A percentile compares a stretch with the other conserved stretches of the same genome.
Evolutionary conservation across 2,329 filamentous ascomycete species (phyloP).

Genomic region (Curvularia eragrostidis): DNA sequence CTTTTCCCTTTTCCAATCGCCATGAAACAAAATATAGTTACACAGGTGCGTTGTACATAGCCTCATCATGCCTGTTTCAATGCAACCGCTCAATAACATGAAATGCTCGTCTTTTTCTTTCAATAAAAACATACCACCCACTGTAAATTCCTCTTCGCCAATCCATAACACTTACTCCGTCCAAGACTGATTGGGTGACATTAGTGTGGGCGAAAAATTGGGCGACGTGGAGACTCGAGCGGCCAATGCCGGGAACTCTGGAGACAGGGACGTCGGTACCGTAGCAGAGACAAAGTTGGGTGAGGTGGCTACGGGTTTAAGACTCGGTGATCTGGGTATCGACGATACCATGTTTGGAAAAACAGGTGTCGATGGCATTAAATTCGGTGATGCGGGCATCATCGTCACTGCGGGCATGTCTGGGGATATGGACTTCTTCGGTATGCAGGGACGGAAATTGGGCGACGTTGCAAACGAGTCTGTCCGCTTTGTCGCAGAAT

Average conservation of each 20-base stretch:
- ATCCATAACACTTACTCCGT: background rate
- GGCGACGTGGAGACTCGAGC: background rate
- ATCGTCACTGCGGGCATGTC: background rate
- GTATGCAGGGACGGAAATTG: constrained; percentile 18
- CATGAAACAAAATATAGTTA: background rate
- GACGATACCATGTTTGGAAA: constrained; percentile 15
- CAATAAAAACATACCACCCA: background rate
- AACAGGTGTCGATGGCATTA: background rate
- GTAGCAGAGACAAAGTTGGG: constrained; percentile 21
- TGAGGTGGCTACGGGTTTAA: constrained; percentile 12
- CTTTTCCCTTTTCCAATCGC: background rate
- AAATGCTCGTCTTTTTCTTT: background rate
- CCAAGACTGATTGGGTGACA: background rate
- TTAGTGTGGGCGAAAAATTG: constrained; percentile 7
- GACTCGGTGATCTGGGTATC: background rate
- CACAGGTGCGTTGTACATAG: background rate
- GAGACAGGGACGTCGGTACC: background rate
- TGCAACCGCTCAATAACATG: background rate
- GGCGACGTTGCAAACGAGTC: constrained; percentile 29
- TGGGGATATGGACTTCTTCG: constrained; percentile 11
- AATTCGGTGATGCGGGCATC: constrained; percentile 14
- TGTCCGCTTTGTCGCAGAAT: constrained; percentile 14
- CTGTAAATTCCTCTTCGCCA: background rate
- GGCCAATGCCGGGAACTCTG: constrained; percentile 5
- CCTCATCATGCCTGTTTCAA: background rate